Conservation (phyloP, 352 stramenopile genomes). For the Pythium utonaiense region DNA sequence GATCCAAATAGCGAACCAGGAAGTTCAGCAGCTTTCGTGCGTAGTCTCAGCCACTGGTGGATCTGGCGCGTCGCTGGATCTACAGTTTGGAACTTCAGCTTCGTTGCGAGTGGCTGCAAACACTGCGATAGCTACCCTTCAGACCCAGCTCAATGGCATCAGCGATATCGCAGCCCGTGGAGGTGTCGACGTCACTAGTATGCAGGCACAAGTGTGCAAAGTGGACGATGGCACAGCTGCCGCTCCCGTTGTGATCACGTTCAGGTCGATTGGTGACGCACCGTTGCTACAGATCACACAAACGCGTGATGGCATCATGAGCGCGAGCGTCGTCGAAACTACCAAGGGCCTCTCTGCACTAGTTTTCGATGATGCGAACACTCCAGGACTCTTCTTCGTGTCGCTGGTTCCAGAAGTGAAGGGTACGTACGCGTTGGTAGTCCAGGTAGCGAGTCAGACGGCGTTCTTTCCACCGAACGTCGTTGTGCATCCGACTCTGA, state of each 20-base stretch:
- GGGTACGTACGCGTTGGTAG: constrained; percentile 53
- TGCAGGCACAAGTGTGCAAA: constrained; percentile 34
- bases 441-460: constrained; percentile 43
- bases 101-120: constrained; percentile 34
- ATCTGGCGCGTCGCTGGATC: constrained; percentile 40
- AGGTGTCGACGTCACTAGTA: constrained; percentile 49
- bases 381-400: constrained; percentile 75
- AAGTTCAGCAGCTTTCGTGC: constrained; percentile 54
- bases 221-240: constrained; percentile 26
- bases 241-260: constrained; percentile 41
- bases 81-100: constrained; percentile 37
- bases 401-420: constrained; percentile 81
- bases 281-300: constrained; percentile 33
- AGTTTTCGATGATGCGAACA: constrained; percentile 47
- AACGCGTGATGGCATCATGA: constrained; percentile 46
- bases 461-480: constrained; percentile 76
- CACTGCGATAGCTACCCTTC: constrained; percentile 30
- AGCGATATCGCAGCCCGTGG: constrained; percentile 33
- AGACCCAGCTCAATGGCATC: constrained; percentile 51
- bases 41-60: constrained; percentile 32
- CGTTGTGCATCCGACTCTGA: constrained; percentile 71
- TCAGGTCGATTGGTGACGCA: constrained; percentile 45
- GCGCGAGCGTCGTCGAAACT: constrained; percentile 41
- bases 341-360: constrained; percentile 74
- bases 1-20: constrained; percentile 51